Evolutionary conservation across 208 protist species (phyloP).

Genomic region (Leishmania guyanensis): DNA sequence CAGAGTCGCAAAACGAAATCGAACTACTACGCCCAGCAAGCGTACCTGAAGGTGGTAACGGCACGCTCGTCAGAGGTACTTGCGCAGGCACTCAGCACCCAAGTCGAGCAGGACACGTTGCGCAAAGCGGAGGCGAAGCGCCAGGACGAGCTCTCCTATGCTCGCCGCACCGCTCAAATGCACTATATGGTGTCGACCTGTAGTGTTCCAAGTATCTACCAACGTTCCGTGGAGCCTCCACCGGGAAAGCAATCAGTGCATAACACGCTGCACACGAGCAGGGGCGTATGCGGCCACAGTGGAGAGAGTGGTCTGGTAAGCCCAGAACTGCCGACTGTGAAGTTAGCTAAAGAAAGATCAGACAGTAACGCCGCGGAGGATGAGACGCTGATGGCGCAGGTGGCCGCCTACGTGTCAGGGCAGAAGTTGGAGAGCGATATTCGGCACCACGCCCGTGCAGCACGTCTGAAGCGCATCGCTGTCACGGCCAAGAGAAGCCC

Average conservation of each 20-base stretch:
- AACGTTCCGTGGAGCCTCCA: conserved; percentile 11
- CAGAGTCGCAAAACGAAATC: conserved; percentile 40
- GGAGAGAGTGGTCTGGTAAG: neutral
- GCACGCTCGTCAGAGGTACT: conserved; percentile 36
- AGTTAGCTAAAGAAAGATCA: neutral
- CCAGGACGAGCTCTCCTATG: conserved; percentile 29
- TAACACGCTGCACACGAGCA: neutral
- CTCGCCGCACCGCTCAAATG: conserved; percentile 40
- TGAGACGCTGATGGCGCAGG: conserved; percentile 2
- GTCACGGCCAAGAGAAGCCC: neutral
- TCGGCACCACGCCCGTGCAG: conserved; percentile 26
- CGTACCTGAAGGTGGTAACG: conserved; percentile 50
- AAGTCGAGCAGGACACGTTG: conserved; percentile 25
- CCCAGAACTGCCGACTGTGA: neutral
- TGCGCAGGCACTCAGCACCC: conserved; percentile 27
- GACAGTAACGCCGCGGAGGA: neutral
- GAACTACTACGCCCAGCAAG: conserved; percentile 71
- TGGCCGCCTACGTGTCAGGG: conserved; percentile 11
- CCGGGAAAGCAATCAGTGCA: neutral
- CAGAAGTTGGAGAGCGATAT: conserved; percentile 60
- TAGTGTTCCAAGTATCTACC: conserved; percentile 53
- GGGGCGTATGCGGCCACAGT: neutral
- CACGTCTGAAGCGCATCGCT: conserved; percentile 10
- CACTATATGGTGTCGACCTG: conserved; percentile 62
- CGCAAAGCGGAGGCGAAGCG: conserved; percentile 17